phyloP scores from a whole-genome alignment of 2,329 filamentous ascomycete genomes.

The Tolypocladium album region DNA sequence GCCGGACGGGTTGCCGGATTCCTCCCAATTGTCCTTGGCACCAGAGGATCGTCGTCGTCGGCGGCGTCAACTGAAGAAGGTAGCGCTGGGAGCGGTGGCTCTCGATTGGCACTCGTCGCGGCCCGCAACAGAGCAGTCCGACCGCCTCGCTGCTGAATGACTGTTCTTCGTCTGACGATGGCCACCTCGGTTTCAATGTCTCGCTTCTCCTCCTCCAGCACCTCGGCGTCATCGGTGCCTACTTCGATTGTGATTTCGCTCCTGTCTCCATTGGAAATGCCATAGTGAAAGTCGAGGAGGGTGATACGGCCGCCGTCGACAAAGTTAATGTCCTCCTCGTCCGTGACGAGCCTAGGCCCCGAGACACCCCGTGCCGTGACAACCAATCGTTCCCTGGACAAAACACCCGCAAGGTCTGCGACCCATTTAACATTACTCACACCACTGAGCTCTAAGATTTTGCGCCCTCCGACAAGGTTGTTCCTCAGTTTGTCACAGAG shows the following conservation, averaged over 20 bases:
- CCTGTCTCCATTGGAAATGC: slow-evolving; percentile 40
- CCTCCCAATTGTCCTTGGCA: slow-evolving; percentile 36
- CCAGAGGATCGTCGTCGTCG: slow-evolving; percentile 39
- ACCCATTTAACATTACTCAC: slow-evolving; percentile 66
- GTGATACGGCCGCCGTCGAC: slow-evolving; percentile 68
- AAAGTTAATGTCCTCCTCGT: slow-evolving; percentile 63
- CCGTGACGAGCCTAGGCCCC: slow-evolving; percentile 43
- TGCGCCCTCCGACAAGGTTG: slow-evolving; percentile 57
- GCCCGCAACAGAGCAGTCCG: slow-evolving; percentile 37
- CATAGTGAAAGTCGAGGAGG: slow-evolving; percentile 64
- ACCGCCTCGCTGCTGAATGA: slow-evolving; percentile 47
- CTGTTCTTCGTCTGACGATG: slow-evolving; percentile 64
- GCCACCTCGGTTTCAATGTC: slow-evolving; percentile 72
- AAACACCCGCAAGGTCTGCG: slow-evolving; percentile 36
- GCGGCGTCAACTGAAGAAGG: slow-evolving; percentile 12
- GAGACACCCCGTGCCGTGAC: slow-evolving; percentile 62
- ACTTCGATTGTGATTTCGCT: slow-evolving; percentile 61
- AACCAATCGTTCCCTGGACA: slow-evolving; percentile 48
- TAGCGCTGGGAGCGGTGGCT: slow-evolving; percentile 16
- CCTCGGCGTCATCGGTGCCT: slow-evolving; percentile 57
- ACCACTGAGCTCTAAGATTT: slow-evolving; percentile 53
- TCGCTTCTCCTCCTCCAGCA: slow-evolving; percentile 61
- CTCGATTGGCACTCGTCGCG: slow-evolving; percentile 29
- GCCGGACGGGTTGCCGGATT: slow-evolving; percentile 9
- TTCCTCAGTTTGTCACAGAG: slow-evolving; percentile 60